phyloP scores from a whole-genome alignment of 306 rosid species.

The Quercus robur region DNA sequence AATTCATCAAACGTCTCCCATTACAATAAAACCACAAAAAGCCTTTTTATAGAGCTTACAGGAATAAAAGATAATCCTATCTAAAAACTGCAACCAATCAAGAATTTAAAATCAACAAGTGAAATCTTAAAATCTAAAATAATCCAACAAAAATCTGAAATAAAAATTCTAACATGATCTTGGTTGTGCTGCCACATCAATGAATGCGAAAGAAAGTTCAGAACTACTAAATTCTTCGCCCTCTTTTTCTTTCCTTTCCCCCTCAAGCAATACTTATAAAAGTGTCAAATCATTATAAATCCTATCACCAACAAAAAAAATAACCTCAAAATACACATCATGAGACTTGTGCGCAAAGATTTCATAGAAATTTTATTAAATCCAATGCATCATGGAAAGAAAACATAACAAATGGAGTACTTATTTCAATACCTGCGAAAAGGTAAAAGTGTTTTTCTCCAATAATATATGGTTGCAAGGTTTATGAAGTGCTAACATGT shows the following conservation, averaged over 20 bases:
- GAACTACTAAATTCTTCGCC: neutral
- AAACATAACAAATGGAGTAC: too few relatives aligned
- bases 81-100: too few relatives aligned
- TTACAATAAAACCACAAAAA: too few relatives aligned
- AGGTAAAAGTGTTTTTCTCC: slow-evolving; percentile 23
- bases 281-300: neutral
- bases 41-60: too few relatives aligned
- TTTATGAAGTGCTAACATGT: neutral
- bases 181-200: too few relatives aligned
- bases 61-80: too few relatives aligned
- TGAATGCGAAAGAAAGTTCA: neutral
- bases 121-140: too few relatives aligned
- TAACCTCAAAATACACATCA: too few relatives aligned
- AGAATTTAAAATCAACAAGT: too few relatives aligned
- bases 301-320: neutral
- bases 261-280: neutral
- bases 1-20: too few relatives aligned
- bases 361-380: neutral
- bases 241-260: neutral
- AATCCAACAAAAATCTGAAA: too few relatives aligned
- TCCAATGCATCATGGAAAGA: neutral
- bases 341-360: neutral
- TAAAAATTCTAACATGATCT: too few relatives aligned
- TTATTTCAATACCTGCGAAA: slow-evolving; percentile 42
- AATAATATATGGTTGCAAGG: slow-evolving; percentile 39